phyloP scores from a whole-genome alignment of 2,329 filamentous ascomycete species.

The Fusarium citri region DNA sequence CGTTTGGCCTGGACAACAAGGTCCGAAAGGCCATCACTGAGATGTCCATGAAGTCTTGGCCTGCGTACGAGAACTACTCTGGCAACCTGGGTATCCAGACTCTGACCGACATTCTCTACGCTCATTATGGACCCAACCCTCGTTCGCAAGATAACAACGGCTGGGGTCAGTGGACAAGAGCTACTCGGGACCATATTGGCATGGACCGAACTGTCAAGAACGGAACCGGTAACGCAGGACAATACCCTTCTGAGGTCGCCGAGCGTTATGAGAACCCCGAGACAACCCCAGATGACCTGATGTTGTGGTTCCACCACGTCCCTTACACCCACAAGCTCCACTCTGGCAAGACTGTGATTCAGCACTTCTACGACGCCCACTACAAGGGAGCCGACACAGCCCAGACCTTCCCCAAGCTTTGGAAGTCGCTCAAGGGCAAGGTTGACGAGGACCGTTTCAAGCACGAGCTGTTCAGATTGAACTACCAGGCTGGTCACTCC shows the following conservation, averaged over 20 bases:
- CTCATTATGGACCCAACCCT: slow-evolving; percentile 72
- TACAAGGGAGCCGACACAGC: slow-evolving; percentile 70
- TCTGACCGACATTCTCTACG: slow-evolving; percentile 74
- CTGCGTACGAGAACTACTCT: slow-evolving; percentile 76
- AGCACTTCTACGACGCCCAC: slow-evolving; percentile 74
- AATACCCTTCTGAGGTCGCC: slow-evolving; percentile 73
- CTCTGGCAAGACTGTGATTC: slow-evolving; percentile 74
- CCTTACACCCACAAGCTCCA: slow-evolving; percentile 72
- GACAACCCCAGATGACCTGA: slow-evolving; percentile 74
- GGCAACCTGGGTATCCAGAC: slow-evolving; percentile 79
- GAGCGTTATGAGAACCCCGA: slow-evolving; percentile 68
- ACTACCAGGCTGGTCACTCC: slow-evolving; percentile 75
- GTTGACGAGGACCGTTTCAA: slow-evolving; percentile 71
- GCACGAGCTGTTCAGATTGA: slow-evolving; percentile 68
- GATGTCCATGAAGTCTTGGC: slow-evolving; percentile 77
- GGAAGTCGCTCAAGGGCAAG: slow-evolving; percentile 65
- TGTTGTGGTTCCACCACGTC: slow-evolving; percentile 82
- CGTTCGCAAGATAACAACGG: slow-evolving; percentile 73
- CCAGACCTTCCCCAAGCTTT: slow-evolving; percentile 66
- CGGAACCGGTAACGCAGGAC: slow-evolving; percentile 73
- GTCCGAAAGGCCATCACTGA: slow-evolving; percentile 70
- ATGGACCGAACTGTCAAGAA: slow-evolving; percentile 79
- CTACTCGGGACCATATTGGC: slow-evolving; percentile 68
- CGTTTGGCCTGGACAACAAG: slow-evolving; percentile 66
- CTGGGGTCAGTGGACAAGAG: slow-evolving; percentile 78